Percentiles rank a stretch among this genome's conserved stretches.
phyloP scores from a whole-genome alignment of 345 rosid genomes.

The Aquilaria yunnanensis region DNA sequence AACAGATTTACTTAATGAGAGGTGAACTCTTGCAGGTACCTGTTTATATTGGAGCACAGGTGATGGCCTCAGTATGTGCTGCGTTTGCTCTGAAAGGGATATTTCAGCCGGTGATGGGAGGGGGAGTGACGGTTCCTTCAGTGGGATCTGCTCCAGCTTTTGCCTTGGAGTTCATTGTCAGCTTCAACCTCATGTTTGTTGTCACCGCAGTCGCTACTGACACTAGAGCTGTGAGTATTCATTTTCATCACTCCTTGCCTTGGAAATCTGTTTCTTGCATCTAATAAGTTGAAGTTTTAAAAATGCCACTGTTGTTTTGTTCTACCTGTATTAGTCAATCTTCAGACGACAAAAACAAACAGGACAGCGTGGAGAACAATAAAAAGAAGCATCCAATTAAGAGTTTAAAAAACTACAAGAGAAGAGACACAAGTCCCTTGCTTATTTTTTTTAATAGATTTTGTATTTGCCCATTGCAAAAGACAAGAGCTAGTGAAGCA shows the following conservation, averaged over 20 bases:
- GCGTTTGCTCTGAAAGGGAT: constrained; percentile 61
- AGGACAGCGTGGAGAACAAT: no score
- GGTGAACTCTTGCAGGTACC: constrained; percentile 41
- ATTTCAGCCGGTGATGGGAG: constrained; percentile 63
- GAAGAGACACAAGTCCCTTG: no score
- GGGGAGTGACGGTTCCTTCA: constrained; percentile 81
- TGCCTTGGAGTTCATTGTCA: constrained; percentile 75
- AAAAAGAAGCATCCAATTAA: no score
- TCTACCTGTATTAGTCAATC: no score
- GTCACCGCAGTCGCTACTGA: constrained; percentile 94
- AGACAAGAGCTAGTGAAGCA: no score
- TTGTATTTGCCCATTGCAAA: no score
- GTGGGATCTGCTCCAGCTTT: constrained; percentile 59
- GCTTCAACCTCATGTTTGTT: constrained; percentile 90
- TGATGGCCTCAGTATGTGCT: constrained; percentile 63
- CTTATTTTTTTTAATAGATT: no score
- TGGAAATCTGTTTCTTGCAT: background rate
- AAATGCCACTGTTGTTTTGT: no score
- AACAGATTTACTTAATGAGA: no score
- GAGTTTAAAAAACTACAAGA: no score
- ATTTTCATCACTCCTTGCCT: background rate
- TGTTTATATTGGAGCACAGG: constrained; percentile 63
- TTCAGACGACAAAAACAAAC: no score
- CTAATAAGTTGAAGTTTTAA: no score
- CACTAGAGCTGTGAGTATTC: constrained; percentile 71